Base-by-base conservation (phyloP, 257 asterid species). In the Nicotiana benthamiana region DNA sequence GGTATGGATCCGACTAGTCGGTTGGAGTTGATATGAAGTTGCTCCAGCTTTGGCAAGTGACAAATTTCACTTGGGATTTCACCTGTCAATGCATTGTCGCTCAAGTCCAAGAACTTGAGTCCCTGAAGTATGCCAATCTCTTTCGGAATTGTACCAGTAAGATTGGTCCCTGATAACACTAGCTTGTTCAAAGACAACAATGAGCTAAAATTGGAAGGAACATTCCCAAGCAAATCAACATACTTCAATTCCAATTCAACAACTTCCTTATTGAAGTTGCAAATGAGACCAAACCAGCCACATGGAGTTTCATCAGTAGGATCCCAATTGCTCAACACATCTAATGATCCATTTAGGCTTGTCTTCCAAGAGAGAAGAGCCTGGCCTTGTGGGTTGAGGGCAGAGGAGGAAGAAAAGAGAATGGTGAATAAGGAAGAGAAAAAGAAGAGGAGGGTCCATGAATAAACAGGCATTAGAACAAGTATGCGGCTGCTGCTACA, bases 41-140 rank as follows among this genome's bases (percentile, higher is more conserved):
- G 62, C 79, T 90, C 87, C 53, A 93, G 85, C 77, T 85, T 82
- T 1, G 85, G 85, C 78, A 93, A 80, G 60, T 64, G 79, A 66
- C 84, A 88, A 82, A 91, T 75, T 79, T 27, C 83, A n/a, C 51
- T 24, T 0, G 95, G 95, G 46, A 93, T 87, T 81, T 88, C 92
- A 13, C 97, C 97, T 1, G 84, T 82, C 75, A 93, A 66, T 1
- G 85, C 89, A 82, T 93, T 93, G 67, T 89, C 92, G 52, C 97
- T 91, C 83, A 93, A 81, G 64, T 91, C 94, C 83, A 93, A 80
- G 66, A 83, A 62, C 79, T 13, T 80, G 61, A 93, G 61, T 43
- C 83, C 85, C 22, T 56, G 87, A 67, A 93, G 90, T 1, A 9
- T 74, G 6, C 90, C 94, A 59, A 91, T 36, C 68, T 84, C 80